Percentiles rank a stretch among this genome's conserved stretches.
phyloP scores from a whole-genome alignment of 768 basidiomycete species.

The Hygrocybe coccinea region DNA sequence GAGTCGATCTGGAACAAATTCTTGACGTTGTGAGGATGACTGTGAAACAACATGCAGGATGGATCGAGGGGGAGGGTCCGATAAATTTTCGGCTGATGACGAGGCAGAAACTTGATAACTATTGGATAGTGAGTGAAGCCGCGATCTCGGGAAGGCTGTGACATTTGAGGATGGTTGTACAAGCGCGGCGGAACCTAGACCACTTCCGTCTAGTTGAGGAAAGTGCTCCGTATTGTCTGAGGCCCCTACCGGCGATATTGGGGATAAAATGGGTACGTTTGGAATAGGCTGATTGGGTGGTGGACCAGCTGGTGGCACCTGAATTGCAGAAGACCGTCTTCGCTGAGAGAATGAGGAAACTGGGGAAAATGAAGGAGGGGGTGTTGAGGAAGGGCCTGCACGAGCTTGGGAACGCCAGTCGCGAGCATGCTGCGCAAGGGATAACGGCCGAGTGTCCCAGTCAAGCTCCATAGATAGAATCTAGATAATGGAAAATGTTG shows the following conservation, averaged over 20 bases:
- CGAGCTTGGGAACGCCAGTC: constrained; percentile 33
- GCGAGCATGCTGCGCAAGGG: constrained; percentile 26
- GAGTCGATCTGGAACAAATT: constrained; percentile 41
- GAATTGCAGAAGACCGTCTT: constrained; percentile 65
- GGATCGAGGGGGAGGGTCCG: constrained; percentile 55
- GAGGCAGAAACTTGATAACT: constrained; percentile 33
- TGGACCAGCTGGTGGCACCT: constrained; percentile 60
- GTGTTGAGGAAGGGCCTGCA: constrained; percentile 24
- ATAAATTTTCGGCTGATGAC: constrained; percentile 45
- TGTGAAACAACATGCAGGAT: constrained; percentile 40
- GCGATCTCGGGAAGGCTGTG: constrained; percentile 56
- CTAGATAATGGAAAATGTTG: not conserved
- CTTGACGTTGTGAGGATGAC: constrained; percentile 26
- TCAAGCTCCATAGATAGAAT: constrained; percentile 4
- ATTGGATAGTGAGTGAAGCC: constrained; percentile 26
- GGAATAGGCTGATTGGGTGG: constrained; percentile 76
- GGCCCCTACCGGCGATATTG: constrained; percentile 17
- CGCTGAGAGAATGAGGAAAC: constrained; percentile 40
- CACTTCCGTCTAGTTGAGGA: constrained; percentile 24
- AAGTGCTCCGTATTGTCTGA: constrained; percentile 21
- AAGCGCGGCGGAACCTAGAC: constrained; percentile 34
- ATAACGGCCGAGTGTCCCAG: constrained; percentile 38
- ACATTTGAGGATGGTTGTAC: constrained; percentile 40
- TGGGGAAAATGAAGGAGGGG: constrained; percentile 25
- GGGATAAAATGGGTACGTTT: constrained; percentile 45